These are phyloP conservation scores for Cercospora zeina DNA, from an alignment of 2,329 filamentous ascomycete genomes.

Conservation along the genomic window DNA sequence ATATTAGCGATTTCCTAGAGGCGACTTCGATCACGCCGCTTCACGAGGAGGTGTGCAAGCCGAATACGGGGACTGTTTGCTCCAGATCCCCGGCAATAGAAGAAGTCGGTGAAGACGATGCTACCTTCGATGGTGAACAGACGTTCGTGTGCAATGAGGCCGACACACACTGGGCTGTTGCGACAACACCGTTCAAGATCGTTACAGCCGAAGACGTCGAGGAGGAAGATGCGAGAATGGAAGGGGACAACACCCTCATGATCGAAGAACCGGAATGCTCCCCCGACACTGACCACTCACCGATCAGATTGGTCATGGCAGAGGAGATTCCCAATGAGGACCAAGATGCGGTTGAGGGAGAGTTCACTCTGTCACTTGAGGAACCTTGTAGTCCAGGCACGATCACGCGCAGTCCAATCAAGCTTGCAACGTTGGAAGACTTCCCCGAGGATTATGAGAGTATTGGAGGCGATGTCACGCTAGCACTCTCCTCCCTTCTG, in stretches of 20 bases:
- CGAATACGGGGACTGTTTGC: not conserved
- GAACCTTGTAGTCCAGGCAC: slow-evolving; percentile 11
- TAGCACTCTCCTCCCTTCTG: slow-evolving; percentile 9
- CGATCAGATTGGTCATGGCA: slow-evolving; percentile 16
- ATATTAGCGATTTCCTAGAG: slow-evolving; percentile 39
- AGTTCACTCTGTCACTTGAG: slow-evolving; percentile 14
- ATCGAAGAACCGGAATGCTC: slow-evolving; percentile 6
- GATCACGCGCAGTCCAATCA: slow-evolving; percentile 14
- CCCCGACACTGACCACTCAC: not conserved
- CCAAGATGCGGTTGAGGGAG: slow-evolving; percentile 7
- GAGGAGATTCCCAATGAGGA: slow-evolving; percentile 16
- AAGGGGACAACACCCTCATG: slow-evolving; percentile 18
- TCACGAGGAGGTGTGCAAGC: not conserved
- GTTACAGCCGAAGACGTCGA: slow-evolving; percentile 15
- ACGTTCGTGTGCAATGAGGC: slow-evolving; percentile 37
- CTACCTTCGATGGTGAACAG: slow-evolving; percentile 12
- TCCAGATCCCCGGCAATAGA: slow-evolving; percentile 3
- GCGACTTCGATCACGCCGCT: not conserved
- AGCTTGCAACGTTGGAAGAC: slow-evolving; percentile 13
- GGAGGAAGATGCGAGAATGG: slow-evolving; percentile 12
- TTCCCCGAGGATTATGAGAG: slow-evolving; percentile 10
- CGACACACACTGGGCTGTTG: not conserved
- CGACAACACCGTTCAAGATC: slow-evolving; percentile 14
- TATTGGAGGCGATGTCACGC: slow-evolving; percentile 18
- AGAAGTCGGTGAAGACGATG: slow-evolving; percentile 8